Conservation (phyloP, 2,329 filamentous ascomycete species). For the Tolypocladium album region DNA sequence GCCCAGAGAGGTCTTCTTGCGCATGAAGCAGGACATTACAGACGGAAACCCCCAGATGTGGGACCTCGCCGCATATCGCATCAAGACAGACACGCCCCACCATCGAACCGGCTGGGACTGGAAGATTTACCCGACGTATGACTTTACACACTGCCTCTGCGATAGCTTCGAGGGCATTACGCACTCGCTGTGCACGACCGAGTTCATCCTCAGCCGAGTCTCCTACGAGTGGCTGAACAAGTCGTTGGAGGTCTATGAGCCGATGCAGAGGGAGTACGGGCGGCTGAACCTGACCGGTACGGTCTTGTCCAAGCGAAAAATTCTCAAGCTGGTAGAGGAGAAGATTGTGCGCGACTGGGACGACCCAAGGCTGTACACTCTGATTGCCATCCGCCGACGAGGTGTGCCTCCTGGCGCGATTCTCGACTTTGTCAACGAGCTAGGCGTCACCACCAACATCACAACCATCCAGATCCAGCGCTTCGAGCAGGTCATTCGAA, state of each 20-base stretch:
- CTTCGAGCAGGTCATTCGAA: slow-evolving; percentile 78
- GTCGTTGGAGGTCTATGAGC: slow-evolving; percentile 70
- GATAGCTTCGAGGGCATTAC: slow-evolving; percentile 90
- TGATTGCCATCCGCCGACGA: slow-evolving; percentile 72
- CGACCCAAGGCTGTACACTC: slow-evolving; percentile 79
- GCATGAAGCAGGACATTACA: slow-evolving; percentile 86
- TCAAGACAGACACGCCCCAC: slow-evolving; percentile 61
- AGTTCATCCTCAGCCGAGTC: slow-evolving; percentile 74
- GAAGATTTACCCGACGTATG: slow-evolving; percentile 93
- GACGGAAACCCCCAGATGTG: slow-evolving; percentile 91
- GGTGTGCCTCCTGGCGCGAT: slow-evolving; percentile 84
- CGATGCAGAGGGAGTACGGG: slow-evolving; percentile 83
- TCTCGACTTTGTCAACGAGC: slow-evolving; percentile 79
- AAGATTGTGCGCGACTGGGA: slow-evolving; percentile 82
- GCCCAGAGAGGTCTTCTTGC: slow-evolving; percentile 69
- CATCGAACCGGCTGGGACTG: slow-evolving; percentile 73
- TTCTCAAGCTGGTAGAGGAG: slow-evolving; percentile 67
- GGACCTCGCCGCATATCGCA: slow-evolving; percentile 86
- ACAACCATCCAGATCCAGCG: slow-evolving; percentile 69
- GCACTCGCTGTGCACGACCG: slow-evolving; percentile 85
- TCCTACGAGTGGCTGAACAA: slow-evolving; percentile 90
- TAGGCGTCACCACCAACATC: slow-evolving; percentile 76
- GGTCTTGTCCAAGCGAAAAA: slow-evolving; percentile 76
- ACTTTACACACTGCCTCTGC: slow-evolving; percentile 82
- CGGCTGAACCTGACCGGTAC: slow-evolving; percentile 65